phyloP scores from a whole-genome alignment of 805 yeast genomes.

The Ogataea chonburiensis region DNA sequence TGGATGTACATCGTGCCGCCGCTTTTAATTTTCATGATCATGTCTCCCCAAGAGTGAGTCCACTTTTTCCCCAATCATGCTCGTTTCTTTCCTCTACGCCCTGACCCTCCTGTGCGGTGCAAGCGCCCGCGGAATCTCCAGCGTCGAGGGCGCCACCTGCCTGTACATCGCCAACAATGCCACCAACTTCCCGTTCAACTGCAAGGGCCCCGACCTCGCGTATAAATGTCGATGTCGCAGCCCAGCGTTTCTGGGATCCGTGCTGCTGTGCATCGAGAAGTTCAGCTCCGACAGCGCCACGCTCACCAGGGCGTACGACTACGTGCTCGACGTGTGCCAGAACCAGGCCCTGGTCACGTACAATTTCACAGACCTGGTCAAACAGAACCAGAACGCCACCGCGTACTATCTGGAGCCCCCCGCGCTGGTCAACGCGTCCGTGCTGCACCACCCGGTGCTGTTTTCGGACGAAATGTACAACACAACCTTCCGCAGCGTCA shows the following conservation, averaged over 20 bases:
- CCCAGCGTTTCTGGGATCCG: constrained; percentile 36
- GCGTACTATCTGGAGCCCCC: constrained; percentile 20
- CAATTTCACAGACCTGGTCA: constrained; percentile 29
- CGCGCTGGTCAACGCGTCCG: constrained; percentile 12
- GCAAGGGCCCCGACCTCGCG: constrained; percentile 34
- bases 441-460: constrained; percentile 30
- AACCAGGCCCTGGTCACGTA: constrained; percentile 32
- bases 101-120: constrained; percentile 5
- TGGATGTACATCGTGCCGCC: constrained; percentile 63
- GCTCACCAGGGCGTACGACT: constrained; percentile 33
- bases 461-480: constrained; percentile 27
- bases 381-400: constrained; percentile 31
- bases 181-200: constrained; percentile 35
- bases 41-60: constrained; percentile 18
- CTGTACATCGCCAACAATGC: constrained; percentile 34
- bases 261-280: constrained; percentile 35
- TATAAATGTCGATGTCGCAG: constrained; percentile 37
- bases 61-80: constrained; percentile 1
- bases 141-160: constrained; percentile 39
- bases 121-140: constrained; percentile 33
- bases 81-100: background rate
- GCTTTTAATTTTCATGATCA: constrained; percentile 37
- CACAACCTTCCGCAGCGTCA: constrained; percentile 30
- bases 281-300: constrained; percentile 28
- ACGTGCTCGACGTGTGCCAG: constrained; percentile 36